A percentile compares a stretch with the other conserved stretches of the same genome.
These are phyloP conservation scores for Oligophagozyma castellii DNA, from an alignment of 1,139 yeast genomes.

Conservation along the genomic window DNA sequence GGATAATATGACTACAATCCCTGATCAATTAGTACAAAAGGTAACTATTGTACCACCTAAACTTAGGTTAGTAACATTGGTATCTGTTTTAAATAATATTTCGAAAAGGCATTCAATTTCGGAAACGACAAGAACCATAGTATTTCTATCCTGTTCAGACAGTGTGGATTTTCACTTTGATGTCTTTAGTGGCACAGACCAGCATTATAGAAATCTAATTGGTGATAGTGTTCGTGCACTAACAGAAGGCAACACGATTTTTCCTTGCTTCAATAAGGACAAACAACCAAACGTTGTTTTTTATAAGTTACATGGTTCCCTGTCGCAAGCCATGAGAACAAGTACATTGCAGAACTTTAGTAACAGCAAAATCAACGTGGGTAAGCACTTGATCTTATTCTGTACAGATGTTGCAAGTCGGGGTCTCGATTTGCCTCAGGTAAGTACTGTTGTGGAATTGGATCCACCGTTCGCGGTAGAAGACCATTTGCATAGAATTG, in stretches of 20 bases:
- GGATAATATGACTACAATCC: conserved; percentile 36
- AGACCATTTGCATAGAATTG: conserved; percentile 61
- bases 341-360: conserved; percentile 59
- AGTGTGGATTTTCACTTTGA: conserved; percentile 86
- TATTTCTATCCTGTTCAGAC: conserved; percentile 87
- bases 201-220: conserved; percentile 24
- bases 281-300: conserved; percentile 34
- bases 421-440: conserved; percentile 57
- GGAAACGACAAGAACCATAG: conserved; percentile 45
- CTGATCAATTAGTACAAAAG: conserved; percentile 78
- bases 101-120: conserved; percentile 19
- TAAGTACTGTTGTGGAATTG: conserved; percentile 49
- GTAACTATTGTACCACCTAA: conserved; percentile 82
- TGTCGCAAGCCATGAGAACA: conserved; percentile 71
- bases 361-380: conserved; percentile 23
- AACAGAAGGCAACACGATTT: conserved; percentile 17
- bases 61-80: conserved; percentile 67
- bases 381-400: conserved; percentile 51
- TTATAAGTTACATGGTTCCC: conserved; percentile 84
- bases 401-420: conserved; percentile 74
- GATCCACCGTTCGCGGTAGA: conserved; percentile 62
- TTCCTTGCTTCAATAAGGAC: conserved; percentile 20
- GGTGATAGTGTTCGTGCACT: conserved; percentile 31
- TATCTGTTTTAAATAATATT: conserved; percentile 45
- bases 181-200: conserved; percentile 37